These are phyloP conservation scores for Hypoxylon sp. DNA, from an alignment of 2,329 filamentous ascomycete species.

Conservation along the genomic window DNA sequence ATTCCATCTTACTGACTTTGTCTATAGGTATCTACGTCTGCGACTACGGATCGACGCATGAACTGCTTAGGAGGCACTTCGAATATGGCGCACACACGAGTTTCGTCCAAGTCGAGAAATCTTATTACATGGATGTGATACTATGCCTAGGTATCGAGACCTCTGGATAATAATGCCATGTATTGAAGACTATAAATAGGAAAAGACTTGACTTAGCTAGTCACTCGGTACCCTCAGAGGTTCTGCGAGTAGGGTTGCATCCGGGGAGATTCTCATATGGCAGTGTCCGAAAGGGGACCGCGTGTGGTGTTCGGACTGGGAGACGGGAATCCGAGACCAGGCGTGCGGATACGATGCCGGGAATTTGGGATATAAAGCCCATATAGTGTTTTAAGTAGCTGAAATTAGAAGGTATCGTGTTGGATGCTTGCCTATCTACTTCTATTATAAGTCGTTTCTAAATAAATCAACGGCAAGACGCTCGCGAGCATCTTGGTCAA, in stretches of 20 bases:
- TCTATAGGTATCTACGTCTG: no score
- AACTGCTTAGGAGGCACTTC: no score
- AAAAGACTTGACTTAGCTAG: constrained; percentile 23
- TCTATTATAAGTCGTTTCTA: constrained; percentile 24
- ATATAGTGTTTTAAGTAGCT: constrained; percentile 5
- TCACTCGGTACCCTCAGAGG: constrained; percentile 17
- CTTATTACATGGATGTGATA: constrained; percentile 14
- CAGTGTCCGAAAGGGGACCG: constrained; percentile 3
- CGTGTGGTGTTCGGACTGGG: constrained; percentile 11
- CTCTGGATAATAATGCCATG: constrained; percentile 25
- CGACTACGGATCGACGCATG: no score
- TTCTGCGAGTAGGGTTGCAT: constrained; percentile 17
- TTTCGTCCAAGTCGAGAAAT: neutral
- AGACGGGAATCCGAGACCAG: constrained; percentile 26
- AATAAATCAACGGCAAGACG: constrained; percentile 18
- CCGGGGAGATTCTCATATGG: constrained; percentile 19
- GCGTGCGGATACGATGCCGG: constrained; percentile 17
- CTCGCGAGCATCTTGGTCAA: constrained; percentile 14
- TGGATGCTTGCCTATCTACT: constrained; percentile 7
- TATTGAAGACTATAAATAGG: neutral
- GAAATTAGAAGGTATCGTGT: constrained; percentile 17
- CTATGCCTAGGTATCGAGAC: no score
- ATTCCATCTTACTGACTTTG: no score
- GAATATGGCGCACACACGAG: no score
- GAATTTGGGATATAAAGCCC: constrained; percentile 14